Percentiles rank a stretch among this genome's conserved stretches.
These are phyloP conservation scores for Lycium ferocissimum DNA, from an alignment of 257 asterid genomes.

Conservation along the genomic window DNA sequence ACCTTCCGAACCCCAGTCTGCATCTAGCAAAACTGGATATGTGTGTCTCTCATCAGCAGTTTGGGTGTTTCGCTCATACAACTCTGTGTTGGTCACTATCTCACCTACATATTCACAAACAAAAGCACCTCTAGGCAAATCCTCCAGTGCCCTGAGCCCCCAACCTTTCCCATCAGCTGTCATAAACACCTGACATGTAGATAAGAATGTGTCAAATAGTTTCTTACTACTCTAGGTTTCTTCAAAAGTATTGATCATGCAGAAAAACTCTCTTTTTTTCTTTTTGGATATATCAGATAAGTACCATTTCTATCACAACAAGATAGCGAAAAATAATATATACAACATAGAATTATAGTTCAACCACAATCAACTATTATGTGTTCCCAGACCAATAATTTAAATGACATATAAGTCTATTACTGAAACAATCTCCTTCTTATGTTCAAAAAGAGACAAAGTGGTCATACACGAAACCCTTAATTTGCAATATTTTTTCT, in stretches of 20 bases:
- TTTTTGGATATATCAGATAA: background rate
- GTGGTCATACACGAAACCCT: background rate
- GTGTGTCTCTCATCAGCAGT: slow-evolving; percentile 51
- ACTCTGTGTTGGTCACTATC: slow-evolving; percentile 67
- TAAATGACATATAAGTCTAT: background rate
- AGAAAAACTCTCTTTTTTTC: background rate
- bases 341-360: background rate
- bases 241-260: background rate
- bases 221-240: background rate
- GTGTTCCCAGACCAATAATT: background rate
- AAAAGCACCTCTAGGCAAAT: slow-evolving; percentile 72
- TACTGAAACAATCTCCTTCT: slow-evolving; percentile 6
- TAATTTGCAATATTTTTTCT: slow-evolving; percentile 32
- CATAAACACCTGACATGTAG: slow-evolving; percentile 58
- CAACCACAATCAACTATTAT: background rate
- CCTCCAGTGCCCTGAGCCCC: slow-evolving; percentile 83
- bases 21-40: slow-evolving; percentile 74
- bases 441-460: background rate
- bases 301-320: background rate
- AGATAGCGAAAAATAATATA: background rate
- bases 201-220: slow-evolving; percentile 23
- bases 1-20: slow-evolving; percentile 75
- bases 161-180: slow-evolving; percentile 74
- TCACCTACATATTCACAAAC: slow-evolving; percentile 75
- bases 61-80: slow-evolving; percentile 55